Conservation (phyloP, 2,329 filamentous ascomycete species). For the Shiraia sp. region DNA sequence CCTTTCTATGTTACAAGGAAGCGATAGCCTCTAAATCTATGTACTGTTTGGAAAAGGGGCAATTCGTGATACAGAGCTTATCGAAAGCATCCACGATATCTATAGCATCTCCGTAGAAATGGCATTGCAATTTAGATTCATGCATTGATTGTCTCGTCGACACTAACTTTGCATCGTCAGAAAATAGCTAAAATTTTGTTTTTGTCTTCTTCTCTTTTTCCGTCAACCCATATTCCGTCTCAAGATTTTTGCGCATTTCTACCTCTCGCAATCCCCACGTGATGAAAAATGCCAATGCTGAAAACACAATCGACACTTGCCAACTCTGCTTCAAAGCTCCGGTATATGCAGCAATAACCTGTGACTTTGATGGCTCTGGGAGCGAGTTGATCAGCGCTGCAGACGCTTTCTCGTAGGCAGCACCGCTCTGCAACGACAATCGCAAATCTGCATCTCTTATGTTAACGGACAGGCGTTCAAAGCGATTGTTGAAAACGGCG, state of each 20-base stretch:
- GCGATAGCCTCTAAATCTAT: too few species aligned
- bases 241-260: constrained; percentile 43
- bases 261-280: constrained; percentile 44
- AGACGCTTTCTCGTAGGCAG: constrained; percentile 34
- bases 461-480: constrained; percentile 11
- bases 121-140: too few species aligned
- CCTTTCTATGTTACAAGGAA: too few species aligned
- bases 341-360: constrained; percentile 43
- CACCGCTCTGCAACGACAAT: constrained; percentile 16
- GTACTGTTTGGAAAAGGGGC: too few species aligned
- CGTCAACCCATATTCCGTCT: constrained; percentile 48
- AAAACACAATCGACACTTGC: constrained; percentile 41
- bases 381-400: constrained; percentile 24
- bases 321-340: constrained; percentile 45
- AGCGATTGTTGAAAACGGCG: constrained; percentile 34
- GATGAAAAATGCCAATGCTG: constrained; percentile 38
- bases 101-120: too few species aligned
- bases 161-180: too few species aligned
- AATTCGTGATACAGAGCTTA: too few species aligned
- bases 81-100: too few species aligned
- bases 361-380: constrained; percentile 6
- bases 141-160: too few species aligned
- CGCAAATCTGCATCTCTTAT: constrained; percentile 14
- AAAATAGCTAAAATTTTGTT: too few species aligned
- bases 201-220: too few species aligned